phyloP scores from a whole-genome alignment of 371 early-diverging fungal genomes.

The Syncephalis fuscata region DNA sequence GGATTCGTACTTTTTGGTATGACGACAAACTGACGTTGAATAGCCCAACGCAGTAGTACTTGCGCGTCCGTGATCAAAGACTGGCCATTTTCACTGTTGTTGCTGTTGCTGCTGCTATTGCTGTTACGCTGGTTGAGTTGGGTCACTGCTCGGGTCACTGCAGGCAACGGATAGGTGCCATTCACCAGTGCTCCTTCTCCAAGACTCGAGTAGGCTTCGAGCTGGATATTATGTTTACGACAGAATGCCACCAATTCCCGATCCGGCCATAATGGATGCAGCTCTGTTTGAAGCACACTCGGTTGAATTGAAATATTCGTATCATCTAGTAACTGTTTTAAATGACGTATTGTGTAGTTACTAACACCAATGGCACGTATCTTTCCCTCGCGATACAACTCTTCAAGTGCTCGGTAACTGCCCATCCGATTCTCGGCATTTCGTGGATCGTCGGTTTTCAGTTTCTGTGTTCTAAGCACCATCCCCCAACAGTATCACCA shows the following conservation, averaged over 20 bases:
- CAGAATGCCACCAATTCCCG: slow-evolving; percentile 32
- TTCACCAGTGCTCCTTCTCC: slow-evolving; percentile 48
- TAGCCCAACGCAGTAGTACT: slow-evolving; percentile 33
- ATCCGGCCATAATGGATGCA: slow-evolving; percentile 44
- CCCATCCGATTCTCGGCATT: slow-evolving; percentile 26
- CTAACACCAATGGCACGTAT: slow-evolving; percentile 65
- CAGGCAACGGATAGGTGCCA: slow-evolving; percentile 1
- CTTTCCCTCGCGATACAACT: slow-evolving; percentile 25
- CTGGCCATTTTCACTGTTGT: no score
- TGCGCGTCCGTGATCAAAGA: slow-evolving; percentile 20
- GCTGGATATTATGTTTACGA: slow-evolving; percentile 26
- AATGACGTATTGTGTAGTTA: slow-evolving; percentile 53
- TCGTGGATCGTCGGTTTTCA: slow-evolving; percentile 17
- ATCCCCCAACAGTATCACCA: no score
- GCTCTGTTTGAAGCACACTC: slow-evolving; percentile 51
- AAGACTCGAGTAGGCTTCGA: slow-evolving; percentile 83
- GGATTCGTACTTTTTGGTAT: slow-evolving; percentile 43
- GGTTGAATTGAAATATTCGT: slow-evolving; percentile 33
- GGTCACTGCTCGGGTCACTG: slow-evolving; percentile 11
- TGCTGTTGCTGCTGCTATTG: no score
- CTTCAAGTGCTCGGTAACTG: slow-evolving; percentile 59
- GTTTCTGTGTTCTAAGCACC: slow-evolving; percentile 17
- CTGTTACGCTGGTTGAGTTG: slow-evolving; percentile 17
- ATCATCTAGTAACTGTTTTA: slow-evolving; percentile 27
- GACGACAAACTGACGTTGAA: slow-evolving; percentile 30